Evolutionary conservation across 805 yeast genomes (phyloP).

Genomic region (Tetrapisispora iriomotensis): DNA sequence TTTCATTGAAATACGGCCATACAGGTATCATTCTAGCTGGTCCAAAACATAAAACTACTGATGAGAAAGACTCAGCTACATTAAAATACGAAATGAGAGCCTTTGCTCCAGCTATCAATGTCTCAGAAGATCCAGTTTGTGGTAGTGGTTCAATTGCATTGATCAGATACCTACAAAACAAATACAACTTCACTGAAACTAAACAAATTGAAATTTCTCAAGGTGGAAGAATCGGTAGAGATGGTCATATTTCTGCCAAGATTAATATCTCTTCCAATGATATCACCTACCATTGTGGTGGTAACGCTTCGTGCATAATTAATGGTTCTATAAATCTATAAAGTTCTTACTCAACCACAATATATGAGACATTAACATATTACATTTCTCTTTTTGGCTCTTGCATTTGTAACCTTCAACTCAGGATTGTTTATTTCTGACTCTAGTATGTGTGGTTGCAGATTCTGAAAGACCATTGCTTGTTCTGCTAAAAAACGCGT

Average conservation of each 20-base stretch:
- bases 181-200: slow-evolving; percentile 12
- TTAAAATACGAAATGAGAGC: slow-evolving; percentile 36
- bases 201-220: slow-evolving; percentile 26
- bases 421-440: too few species aligned
- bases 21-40: slow-evolving; percentile 36
- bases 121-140: slow-evolving; percentile 46
- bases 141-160: slow-evolving; percentile 40
- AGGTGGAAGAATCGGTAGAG: slow-evolving; percentile 33
- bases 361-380: background rate
- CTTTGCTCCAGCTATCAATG: slow-evolving; percentile 31
- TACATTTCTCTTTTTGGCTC: background rate
- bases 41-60: slow-evolving; percentile 5
- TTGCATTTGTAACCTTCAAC: too few species aligned
- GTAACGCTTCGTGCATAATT: slow-evolving; percentile 32
- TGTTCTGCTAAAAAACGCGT: too few species aligned
- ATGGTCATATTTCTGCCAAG: slow-evolving; percentile 28
- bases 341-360: too few species aligned
- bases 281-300: slow-evolving; percentile 30
- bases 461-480: too few species aligned
- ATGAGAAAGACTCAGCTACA: slow-evolving; percentile 1
- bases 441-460: too few species aligned
- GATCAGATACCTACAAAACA: slow-evolving; percentile 22
- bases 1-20: slow-evolving; percentile 16
- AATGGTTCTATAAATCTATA: slow-evolving; percentile 25
- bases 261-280: slow-evolving; percentile 10